Base-by-base conservation (phyloP, 805 yeast genomes). In the Kregervanrija delftensis region DNA sequence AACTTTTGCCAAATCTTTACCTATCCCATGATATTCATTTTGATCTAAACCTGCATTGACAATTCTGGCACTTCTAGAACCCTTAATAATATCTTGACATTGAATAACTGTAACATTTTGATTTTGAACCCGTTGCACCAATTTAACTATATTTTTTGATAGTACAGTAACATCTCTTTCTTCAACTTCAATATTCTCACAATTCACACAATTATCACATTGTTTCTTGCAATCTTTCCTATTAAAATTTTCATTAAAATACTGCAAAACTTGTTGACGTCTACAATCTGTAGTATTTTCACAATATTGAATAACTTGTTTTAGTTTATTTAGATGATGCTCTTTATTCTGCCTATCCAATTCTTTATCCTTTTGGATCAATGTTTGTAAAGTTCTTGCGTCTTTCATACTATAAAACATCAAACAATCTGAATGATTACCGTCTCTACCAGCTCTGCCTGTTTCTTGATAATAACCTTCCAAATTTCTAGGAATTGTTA, bases 381-480 rank as follows among this genome's bases (percentile, higher is more conserved):
- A 75, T 13, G 79, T 71, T 61, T 84, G 89, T 38, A 93, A 65
- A 30, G 79, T 68, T 46, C 89, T 69, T 0, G 91, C 95, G 65
- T 91, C 99, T 48, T 76, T 75, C 65, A 83, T 83, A 10, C 81
- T 75, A 62, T 84, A 93, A 55, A 77, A 91, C 75, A 91, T 74
- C 11, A 88, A 74, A 65, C 98, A 93, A 46, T 81, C 83, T 1
- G 96, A 84, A 37, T 70, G 77, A 8, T 75, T 66, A 0, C 99
- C 98, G 67, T 93, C 99, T 67, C 99, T 77, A 5, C 99, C 99
- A 4, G 98, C 99, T 64, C 99, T 79, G 8, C 99, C 99, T 1
- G 98, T 90, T 61, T 93, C 99, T 64, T 93, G 99, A 57, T 93
- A 93, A 62, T 93, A 93, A 0, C 97, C 98, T 65, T 93, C 99